Percentiles rank a stretch among this genome's conserved stretches.
These are phyloP conservation scores for Rhazya stricta DNA, from an alignment of 257 asterid genomes.

Conservation along the genomic window DNA sequence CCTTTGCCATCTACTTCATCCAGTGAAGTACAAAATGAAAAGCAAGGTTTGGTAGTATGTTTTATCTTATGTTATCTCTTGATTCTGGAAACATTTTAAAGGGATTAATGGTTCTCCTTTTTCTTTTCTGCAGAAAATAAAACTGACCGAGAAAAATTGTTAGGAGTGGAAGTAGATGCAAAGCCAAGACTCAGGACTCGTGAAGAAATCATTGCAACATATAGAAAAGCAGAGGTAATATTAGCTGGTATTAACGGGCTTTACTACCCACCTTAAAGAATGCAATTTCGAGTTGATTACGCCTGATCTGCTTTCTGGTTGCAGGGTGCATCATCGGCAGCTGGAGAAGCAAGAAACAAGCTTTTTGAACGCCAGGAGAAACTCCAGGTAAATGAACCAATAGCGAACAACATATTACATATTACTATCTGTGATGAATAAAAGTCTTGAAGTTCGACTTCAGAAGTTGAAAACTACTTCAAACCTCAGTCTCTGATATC, in stretches of 20 bases:
- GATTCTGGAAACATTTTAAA: conserved; percentile 2
- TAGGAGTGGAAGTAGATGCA: conserved; percentile 38
- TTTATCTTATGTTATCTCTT: conserved; percentile 12
- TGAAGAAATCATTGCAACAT: conserved; percentile 82
- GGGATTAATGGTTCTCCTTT: conserved; percentile 12
- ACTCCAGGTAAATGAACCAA: conserved; percentile 59
- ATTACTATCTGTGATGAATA: background rate
- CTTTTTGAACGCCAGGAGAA: conserved; percentile 87
- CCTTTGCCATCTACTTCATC: conserved; percentile 43
- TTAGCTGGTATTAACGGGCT: conserved; percentile 2
- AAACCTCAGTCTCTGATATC: background rate
- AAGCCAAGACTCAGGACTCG: conserved; percentile 63
- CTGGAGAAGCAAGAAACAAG: conserved; percentile 82
- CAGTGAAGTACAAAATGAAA: conserved; percentile 34
- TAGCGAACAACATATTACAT: background rate
- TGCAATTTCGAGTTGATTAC: background rate
- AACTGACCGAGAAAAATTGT: conserved; percentile 53
- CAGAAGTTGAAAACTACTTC: background rate
- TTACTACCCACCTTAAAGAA: background rate
- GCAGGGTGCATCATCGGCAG: conserved; percentile 84
- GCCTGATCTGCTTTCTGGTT: conserved; percentile 10
- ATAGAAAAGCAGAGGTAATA: conserved; percentile 75
- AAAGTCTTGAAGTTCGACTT: background rate
- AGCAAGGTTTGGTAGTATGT: conserved; percentile 36
- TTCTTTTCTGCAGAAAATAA: conserved; percentile 36